These are phyloP conservation scores for Yamadazyma dendronema DNA, from an alignment of 1,139 yeast genomes.

Conservation along the genomic window DNA sequence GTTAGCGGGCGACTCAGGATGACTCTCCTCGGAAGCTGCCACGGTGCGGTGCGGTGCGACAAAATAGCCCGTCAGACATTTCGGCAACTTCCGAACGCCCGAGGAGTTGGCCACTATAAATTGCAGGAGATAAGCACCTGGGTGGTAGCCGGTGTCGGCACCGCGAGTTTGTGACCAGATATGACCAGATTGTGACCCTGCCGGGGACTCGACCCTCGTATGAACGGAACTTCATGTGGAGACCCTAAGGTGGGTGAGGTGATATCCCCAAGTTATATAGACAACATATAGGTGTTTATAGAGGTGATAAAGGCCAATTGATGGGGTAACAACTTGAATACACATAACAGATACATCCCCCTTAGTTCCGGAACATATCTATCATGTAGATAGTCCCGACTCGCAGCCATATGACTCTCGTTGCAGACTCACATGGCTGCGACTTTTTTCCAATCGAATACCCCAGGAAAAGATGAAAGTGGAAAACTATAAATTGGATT, in stretches of 20 bases:
- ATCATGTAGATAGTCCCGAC: neutral
- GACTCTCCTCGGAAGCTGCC: neutral
- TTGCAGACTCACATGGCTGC: constrained; percentile 8
- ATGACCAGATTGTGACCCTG: neutral
- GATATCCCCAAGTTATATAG: neutral
- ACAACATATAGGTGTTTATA: too few species aligned
- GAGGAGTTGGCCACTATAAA: constrained; percentile 3
- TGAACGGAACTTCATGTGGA: constrained; percentile 10
- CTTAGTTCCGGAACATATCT: too few species aligned
- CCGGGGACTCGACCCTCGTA: constrained; percentile 7
- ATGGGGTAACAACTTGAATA: too few species aligned
- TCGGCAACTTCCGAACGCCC: constrained; percentile 11
- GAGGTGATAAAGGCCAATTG: too few species aligned
- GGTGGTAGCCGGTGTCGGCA: constrained; percentile 4
- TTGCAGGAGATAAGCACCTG: neutral
- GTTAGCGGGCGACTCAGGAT: neutral
- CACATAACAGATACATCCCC: too few species aligned
- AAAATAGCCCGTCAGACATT: neutral
- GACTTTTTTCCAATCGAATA: neutral
- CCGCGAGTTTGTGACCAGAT: constrained; percentile 1
- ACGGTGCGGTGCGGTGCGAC: neutral
- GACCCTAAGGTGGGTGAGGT: neutral
- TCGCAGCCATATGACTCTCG: constrained; percentile 2
- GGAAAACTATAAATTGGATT: constrained; percentile 19
- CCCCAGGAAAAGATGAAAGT: neutral